Percentiles rank a stretch among this genome's conserved stretches.
Conservation (phyloP, 2,329 filamentous ascomycete genomes). For the Magnaporthales sp. region DNA sequence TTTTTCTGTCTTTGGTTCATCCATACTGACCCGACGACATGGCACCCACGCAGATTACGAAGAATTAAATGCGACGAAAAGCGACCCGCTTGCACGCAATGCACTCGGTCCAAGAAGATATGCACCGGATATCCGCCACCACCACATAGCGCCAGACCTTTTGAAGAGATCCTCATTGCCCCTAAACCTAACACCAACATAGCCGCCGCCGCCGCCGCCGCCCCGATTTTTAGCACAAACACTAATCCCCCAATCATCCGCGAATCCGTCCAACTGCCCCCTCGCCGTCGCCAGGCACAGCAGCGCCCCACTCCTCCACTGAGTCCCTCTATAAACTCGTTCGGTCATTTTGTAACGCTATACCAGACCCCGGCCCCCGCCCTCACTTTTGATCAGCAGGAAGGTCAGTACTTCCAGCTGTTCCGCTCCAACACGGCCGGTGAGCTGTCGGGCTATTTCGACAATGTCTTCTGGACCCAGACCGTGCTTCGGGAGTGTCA, state of each 20-base stretch:
- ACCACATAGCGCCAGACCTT: conserved; percentile 34
- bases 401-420: conserved; percentile 52
- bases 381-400: conserved; percentile 40
- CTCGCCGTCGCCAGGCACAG: conserved; percentile 7
- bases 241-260: conserved; percentile 7
- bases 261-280: conserved; percentile 12
- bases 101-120: conserved; percentile 45
- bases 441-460: conserved; percentile 59
- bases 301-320: conserved; percentile 20
- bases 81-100: conserved; percentile 52
- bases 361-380: conserved; percentile 24
- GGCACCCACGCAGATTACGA: conserved; percentile 35
- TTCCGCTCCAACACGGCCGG: conserved; percentile 53
- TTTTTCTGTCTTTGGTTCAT: not conserved
- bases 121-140: conserved; percentile 57
- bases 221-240: conserved; percentile 8
- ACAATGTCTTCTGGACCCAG: conserved; percentile 55
- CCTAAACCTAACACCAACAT: conserved; percentile 28
- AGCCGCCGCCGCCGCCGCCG: conserved; percentile 10
- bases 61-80: conserved; percentile 60
- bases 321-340: conserved; percentile 17
- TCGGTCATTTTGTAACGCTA: conserved; percentile 17
- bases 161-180: conserved; percentile 39
- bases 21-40: not conserved
- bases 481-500: conserved; percentile 57